Conservation (phyloP, 148 eudicot species). For the Chenopodium suecicum region DNA sequence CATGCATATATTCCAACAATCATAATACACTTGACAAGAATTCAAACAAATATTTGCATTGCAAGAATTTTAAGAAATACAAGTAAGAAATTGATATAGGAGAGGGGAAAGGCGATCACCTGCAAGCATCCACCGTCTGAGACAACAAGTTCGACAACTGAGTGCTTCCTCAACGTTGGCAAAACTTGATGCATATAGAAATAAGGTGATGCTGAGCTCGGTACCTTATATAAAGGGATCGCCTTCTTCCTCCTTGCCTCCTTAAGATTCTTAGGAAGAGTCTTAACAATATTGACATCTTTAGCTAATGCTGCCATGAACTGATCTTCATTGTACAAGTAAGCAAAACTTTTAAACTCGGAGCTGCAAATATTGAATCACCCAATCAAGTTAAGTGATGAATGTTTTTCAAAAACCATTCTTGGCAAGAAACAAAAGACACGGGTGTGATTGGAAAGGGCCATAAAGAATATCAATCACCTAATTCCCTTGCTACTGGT, state of each 20-base stretch:
- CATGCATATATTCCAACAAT: background rate
- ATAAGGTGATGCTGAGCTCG: slow-evolving; percentile 58
- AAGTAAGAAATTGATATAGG: background rate
- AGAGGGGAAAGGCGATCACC: slow-evolving; percentile 35
- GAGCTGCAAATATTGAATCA: slow-evolving; percentile 48
- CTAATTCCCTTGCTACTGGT: slow-evolving; percentile 98
- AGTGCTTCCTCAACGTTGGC: slow-evolving; percentile 69
- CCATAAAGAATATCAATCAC: slow-evolving; percentile 30
- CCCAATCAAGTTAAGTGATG: background rate
- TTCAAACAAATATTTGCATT: background rate
- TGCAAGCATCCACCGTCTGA: slow-evolving; percentile 96
- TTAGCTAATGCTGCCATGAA: slow-evolving; percentile 71
- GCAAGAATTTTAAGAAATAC: background rate
- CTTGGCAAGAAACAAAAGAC: background rate
- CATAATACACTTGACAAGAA: background rate
- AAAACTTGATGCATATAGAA: slow-evolving; percentile 78
- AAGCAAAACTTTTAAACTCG: slow-evolving; percentile 90
- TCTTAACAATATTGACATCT: slow-evolving; percentile 72
- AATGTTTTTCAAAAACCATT: background rate
- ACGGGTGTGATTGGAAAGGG: background rate
- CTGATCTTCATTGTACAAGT: slow-evolving; percentile 85
- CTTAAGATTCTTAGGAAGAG: slow-evolving; percentile 86
- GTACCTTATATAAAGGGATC: slow-evolving; percentile 66
- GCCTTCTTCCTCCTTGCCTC: slow-evolving; percentile 77
- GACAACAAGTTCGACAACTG: slow-evolving; percentile 69